These are phyloP conservation scores for Podospora pseudocomata DNA, from an alignment of 495 filamentous ascomycete species.

Conservation along the genomic window DNA sequence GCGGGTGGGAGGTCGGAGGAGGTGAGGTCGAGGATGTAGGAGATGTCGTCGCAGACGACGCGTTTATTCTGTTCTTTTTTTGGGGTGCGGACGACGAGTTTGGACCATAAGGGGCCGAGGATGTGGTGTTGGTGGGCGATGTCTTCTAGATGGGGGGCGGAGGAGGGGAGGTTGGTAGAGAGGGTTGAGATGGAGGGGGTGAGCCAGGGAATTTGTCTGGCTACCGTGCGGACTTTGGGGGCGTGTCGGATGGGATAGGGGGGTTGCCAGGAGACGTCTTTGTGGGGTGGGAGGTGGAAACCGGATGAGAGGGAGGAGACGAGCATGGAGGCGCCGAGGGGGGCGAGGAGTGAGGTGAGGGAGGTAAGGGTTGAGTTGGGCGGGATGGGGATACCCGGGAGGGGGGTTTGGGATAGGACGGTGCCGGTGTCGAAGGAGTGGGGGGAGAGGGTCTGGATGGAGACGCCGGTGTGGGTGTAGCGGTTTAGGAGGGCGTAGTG, in stretches of 20 bases:
- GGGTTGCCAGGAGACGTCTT: conserved; percentile 26
- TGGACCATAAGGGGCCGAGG: background rate
- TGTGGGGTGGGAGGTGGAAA: conserved; percentile 62
- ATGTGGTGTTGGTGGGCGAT: background rate
- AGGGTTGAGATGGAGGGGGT: background rate
- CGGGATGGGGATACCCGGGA: conserved; percentile 32
- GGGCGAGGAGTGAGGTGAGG: conserved; percentile 41
- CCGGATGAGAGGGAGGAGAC: conserved; percentile 54
- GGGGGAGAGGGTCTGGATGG: conserved; percentile 78
- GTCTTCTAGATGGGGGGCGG: background rate
- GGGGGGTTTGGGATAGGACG: conserved; percentile 60
- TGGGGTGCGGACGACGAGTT: background rate
- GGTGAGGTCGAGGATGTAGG: background rate
- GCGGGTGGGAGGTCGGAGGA: background rate
- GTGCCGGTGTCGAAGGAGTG: conserved; percentile 70
- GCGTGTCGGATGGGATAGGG: background rate
- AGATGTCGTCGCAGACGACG: background rate
- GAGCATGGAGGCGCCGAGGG: conserved; percentile 58
- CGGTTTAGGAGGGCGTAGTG: conserved; percentile 69
- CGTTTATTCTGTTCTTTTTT: background rate
- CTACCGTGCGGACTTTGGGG: background rate
- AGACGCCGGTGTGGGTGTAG: conserved; percentile 60
- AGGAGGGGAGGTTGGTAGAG: background rate
- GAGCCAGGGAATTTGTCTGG: background rate
- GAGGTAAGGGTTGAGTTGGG: conserved; percentile 1